Evolutionary conservation across 768 basidiomycete species (phyloP).

Genomic region (Xerocomellus dryophilus): DNA sequence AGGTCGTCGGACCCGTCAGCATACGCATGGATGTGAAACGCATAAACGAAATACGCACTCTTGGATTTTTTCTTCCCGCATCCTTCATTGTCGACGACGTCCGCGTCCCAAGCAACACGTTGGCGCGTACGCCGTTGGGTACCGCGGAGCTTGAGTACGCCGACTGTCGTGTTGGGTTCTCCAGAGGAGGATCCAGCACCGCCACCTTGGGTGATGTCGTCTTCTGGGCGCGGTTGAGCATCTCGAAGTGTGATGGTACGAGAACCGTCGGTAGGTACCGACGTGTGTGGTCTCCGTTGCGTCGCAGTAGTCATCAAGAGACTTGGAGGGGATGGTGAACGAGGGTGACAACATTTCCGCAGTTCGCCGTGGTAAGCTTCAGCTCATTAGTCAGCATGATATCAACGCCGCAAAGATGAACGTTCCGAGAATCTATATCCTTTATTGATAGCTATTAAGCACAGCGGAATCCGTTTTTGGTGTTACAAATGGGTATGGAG

Average conservation of each 20-base stretch:
- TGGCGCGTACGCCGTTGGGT: slow-evolving; percentile 43
- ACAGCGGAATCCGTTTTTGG: slow-evolving; percentile 12
- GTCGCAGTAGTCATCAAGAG: slow-evolving; percentile 21
- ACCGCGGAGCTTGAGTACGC: slow-evolving; percentile 61
- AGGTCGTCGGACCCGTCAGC: background rate
- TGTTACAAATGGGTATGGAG: slow-evolving; percentile 28
- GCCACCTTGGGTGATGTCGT: slow-evolving; percentile 16
- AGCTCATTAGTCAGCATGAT: slow-evolving; percentile 21
- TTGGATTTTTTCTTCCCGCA: slow-evolving; percentile 90
- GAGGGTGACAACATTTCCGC: background rate
- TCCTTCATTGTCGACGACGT: slow-evolving; percentile 88
- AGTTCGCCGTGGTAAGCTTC: background rate
- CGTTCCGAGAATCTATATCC: slow-evolving; percentile 11
- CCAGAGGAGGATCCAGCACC: slow-evolving; percentile 17
- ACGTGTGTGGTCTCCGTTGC: slow-evolving; percentile 35
- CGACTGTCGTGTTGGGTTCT: slow-evolving; percentile 32
- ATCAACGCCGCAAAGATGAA: background rate
- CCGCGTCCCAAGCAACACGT: slow-evolving; percentile 79
- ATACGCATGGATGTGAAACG: background rate
- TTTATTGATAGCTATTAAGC: slow-evolving; percentile 20
- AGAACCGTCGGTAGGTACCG: slow-evolving; percentile 50
- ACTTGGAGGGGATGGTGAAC: too few relatives aligned
- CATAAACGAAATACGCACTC: slow-evolving; percentile 51
- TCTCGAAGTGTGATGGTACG: slow-evolving; percentile 49
- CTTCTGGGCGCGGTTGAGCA: slow-evolving; percentile 32